Percentiles rank a stretch among this genome's conserved stretches.
phyloP scores from a whole-genome alignment of 768 basidiomycete species.

The Auricularia heimuer region DNA sequence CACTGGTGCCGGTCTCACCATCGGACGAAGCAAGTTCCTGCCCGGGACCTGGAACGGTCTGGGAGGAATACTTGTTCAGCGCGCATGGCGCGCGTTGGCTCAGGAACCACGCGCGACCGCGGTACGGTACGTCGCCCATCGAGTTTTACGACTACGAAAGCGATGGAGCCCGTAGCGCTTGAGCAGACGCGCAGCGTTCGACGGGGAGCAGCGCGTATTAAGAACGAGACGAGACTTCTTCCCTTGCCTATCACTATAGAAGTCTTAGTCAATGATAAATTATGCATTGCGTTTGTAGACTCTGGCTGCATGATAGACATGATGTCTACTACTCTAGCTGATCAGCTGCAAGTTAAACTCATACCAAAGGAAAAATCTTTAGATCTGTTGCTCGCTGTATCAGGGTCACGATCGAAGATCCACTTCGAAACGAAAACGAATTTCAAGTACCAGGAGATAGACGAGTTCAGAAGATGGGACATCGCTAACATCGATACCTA shows the following conservation, averaged over 20 bases:
- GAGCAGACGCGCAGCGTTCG: neutral
- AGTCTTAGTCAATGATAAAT: slow-evolving; percentile 23
- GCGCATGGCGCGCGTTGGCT: too few species aligned
- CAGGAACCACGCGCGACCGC: too few species aligned
- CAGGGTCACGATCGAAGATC: slow-evolving; percentile 7
- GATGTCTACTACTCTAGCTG: slow-evolving; percentile 26
- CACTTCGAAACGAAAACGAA: neutral
- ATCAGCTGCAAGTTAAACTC: slow-evolving; percentile 25
- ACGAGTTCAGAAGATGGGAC: slow-evolving; percentile 14
- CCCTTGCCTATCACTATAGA: slow-evolving; percentile 27
- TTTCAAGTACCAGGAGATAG: slow-evolving; percentile 8
- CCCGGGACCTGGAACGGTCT: too few species aligned
- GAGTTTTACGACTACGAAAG: too few species aligned
- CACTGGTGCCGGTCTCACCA: too few species aligned
- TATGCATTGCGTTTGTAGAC: slow-evolving; percentile 26
- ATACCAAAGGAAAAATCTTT: slow-evolving; percentile 14
- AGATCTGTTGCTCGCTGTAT: slow-evolving; percentile 8
- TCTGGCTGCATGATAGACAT: slow-evolving; percentile 33
- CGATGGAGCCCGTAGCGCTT: too few species aligned
- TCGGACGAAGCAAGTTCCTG: too few species aligned
- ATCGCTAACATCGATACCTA: slow-evolving; percentile 28
- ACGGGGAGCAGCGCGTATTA: neutral
- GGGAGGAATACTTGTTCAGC: too few species aligned
- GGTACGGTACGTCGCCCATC: too few species aligned
- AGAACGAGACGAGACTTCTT: neutral